These are phyloP conservation scores for Blastomyces silverae DNA, from an alignment of 2,329 filamentous ascomycete genomes.

Conservation along the genomic window DNA sequence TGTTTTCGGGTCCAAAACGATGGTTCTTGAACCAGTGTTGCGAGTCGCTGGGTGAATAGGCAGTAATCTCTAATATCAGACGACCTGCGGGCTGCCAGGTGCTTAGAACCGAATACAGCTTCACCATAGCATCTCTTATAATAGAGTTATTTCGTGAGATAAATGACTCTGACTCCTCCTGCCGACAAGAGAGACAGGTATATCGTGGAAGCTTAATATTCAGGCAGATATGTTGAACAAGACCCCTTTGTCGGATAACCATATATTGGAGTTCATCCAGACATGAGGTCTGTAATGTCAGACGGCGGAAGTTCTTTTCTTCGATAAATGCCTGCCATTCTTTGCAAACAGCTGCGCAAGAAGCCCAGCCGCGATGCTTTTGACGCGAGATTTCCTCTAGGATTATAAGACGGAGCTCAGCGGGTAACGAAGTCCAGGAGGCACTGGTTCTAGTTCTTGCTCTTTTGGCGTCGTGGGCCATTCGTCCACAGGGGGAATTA, in stretches of 20 bases:
- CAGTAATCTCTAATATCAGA: neutral
- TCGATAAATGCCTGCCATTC: conserved; percentile 34
- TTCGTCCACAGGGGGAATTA: neutral
- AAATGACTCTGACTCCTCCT: neutral
- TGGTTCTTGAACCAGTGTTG: neutral
- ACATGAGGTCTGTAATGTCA: conserved; percentile 15
- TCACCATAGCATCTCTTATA: neutral
- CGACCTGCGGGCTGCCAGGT: neutral
- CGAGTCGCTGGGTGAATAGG: neutral
- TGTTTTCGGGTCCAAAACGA: neutral
- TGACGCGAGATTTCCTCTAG: conserved; percentile 25
- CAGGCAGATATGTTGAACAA: neutral
- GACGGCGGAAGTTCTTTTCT: conserved; percentile 27
- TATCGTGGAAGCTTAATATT: neutral
- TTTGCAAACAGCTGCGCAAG: conserved; percentile 25
- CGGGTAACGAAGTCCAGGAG: neutral
- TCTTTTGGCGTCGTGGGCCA: neutral
- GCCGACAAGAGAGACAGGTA: neutral
- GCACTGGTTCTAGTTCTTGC: neutral
- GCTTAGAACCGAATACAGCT: neutral
- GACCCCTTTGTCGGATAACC: neutral
- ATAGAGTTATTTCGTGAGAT: neutral
- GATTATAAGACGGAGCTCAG: conserved; percentile 34
- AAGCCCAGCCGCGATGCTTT: conserved; percentile 31
- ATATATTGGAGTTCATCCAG: neutral